A percentile compares a stretch with the other conserved stretches of the same genome.
These are phyloP conservation scores for Powellomyces hirtus DNA, from an alignment of 192 early-diverging fungal species.

Conservation along the genomic window DNA sequence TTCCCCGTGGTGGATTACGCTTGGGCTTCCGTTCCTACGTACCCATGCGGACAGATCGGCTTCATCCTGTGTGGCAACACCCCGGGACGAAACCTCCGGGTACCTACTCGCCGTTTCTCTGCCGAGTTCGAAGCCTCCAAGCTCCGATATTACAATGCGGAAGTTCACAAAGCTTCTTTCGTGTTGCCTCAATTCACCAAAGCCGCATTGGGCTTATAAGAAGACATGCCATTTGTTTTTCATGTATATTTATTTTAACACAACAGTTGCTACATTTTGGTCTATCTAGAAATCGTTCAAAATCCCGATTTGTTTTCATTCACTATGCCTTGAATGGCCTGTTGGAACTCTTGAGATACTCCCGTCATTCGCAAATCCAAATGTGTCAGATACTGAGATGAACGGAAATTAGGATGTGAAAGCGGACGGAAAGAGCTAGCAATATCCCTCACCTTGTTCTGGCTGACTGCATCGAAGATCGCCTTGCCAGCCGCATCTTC, in stretches of 20 bases:
- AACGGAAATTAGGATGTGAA: not conserved
- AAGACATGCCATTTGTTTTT: not conserved
- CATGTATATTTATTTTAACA: not conserved
- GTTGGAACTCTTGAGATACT: slow-evolving; percentile 40
- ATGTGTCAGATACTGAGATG: slow-evolving; percentile 44
- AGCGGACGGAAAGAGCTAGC: not conserved
- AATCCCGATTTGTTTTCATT: slow-evolving; percentile 32
- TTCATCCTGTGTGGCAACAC: slow-evolving; percentile 92
- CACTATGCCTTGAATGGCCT: slow-evolving; percentile 54
- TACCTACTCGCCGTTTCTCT: slow-evolving; percentile 15
- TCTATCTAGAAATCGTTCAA: too few species aligned
- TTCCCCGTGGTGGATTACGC: slow-evolving; percentile 94
- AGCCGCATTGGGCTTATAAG: slow-evolving; percentile 43
- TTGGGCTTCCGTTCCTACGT: slow-evolving; percentile 93
- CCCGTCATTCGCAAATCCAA: slow-evolving; percentile 51
- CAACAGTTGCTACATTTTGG: too few species aligned
- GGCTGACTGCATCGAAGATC: slow-evolving; percentile 52
- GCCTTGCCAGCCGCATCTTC: slow-evolving; percentile 44
- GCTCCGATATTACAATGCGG: slow-evolving; percentile 91
- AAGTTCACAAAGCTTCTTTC: slow-evolving; percentile 90
- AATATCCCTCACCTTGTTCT: slow-evolving; percentile 48
- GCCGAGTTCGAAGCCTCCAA: slow-evolving; percentile 26
- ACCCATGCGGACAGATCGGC: slow-evolving; percentile 97
- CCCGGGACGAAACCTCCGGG: slow-evolving; percentile 63
- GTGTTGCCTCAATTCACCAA: slow-evolving; percentile 90